Percentiles rank a stretch among this genome's conserved stretches.
phyloP scores from a whole-genome alignment of 1,139 yeast species.

The Taiozyma sp. region DNA sequence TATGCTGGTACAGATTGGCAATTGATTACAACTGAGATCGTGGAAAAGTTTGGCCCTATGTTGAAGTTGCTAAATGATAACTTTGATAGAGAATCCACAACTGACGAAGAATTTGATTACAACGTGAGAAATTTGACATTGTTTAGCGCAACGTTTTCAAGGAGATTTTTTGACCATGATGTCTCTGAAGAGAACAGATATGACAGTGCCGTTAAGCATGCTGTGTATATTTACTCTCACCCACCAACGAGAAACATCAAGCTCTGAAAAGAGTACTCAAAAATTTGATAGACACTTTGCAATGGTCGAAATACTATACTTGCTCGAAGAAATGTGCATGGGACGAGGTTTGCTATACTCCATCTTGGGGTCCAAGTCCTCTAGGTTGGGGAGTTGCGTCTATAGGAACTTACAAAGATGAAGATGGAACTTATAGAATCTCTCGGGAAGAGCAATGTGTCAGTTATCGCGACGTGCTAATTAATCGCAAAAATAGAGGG shows the following conservation, averaged over 20 bases:
- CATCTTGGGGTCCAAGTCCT: constrained; percentile 57
- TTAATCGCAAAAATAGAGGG: not conserved
- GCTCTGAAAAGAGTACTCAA: constrained; percentile 14
- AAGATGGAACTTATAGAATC: constrained; percentile 9
- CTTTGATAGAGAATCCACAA: constrained; percentile 11
- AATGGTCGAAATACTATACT: constrained; percentile 39
- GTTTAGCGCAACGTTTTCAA: constrained; percentile 33
- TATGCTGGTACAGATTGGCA: constrained; percentile 46
- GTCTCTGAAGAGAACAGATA: constrained; percentile 11
- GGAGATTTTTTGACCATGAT: constrained; percentile 29
- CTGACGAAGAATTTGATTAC: constrained; percentile 7
- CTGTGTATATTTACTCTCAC: constrained; percentile 40
- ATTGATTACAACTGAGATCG: constrained; percentile 37
- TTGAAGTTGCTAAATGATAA: constrained; percentile 35
- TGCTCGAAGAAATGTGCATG: constrained; percentile 37
- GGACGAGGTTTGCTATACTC: constrained; percentile 46
- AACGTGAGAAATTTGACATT: constrained; percentile 31
- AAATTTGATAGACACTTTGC: constrained; percentile 24
- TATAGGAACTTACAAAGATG: constrained; percentile 10
- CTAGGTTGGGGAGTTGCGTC: constrained; percentile 26
- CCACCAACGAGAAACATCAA: no score
- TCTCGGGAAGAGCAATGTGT: constrained; percentile 10
- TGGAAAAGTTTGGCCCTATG: constrained; percentile 43
- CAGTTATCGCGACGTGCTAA: constrained; percentile 4
- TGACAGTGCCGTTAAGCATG: constrained; percentile 25